phyloP scores from a whole-genome alignment of 1,139 yeast species.

The Diutina siamensis region DNA sequence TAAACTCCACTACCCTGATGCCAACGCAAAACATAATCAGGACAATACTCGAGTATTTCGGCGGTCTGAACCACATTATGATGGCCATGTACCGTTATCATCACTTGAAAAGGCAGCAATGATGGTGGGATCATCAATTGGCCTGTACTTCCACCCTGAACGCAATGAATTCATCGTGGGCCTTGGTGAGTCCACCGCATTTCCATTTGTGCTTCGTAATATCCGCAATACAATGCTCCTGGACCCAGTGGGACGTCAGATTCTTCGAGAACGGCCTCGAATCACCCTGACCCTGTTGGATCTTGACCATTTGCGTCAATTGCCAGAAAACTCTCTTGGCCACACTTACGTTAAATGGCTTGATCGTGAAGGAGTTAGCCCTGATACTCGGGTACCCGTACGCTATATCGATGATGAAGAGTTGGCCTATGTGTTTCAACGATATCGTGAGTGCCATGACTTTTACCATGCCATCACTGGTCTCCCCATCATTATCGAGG shows the following conservation, averaged over 20 bases:
- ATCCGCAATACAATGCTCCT: slow-evolving; percentile 65
- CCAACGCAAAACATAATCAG: slow-evolving; percentile 22
- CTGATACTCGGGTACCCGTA: slow-evolving; percentile 87
- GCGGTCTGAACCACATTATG: slow-evolving; percentile 43
- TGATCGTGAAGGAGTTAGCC: slow-evolving; percentile 78
- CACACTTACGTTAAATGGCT: slow-evolving; percentile 71
- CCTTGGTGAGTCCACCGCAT: slow-evolving; percentile 86
- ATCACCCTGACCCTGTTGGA: slow-evolving; percentile 66
- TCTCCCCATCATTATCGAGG: slow-evolving; percentile 84
- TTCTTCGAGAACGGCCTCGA: slow-evolving; percentile 70
- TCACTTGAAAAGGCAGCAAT: slow-evolving; percentile 50
- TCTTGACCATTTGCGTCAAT: slow-evolving; percentile 43
- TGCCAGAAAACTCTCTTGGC: slow-evolving; percentile 73
- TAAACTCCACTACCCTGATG: slow-evolving; percentile 32
- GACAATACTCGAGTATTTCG: slow-evolving; percentile 19
- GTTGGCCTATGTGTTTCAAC: slow-evolving; percentile 79
- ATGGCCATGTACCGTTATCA: slow-evolving; percentile 74
- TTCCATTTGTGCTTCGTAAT: slow-evolving; percentile 49
- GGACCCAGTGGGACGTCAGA: slow-evolving; percentile 65
- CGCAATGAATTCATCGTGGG: slow-evolving; percentile 78
- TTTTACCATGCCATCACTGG: slow-evolving; percentile 91
- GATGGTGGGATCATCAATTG: slow-evolving; percentile 69
- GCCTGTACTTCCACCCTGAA: slow-evolving; percentile 76
- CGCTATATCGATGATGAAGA: slow-evolving; percentile 82
- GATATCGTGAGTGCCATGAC: slow-evolving; percentile 95